Percentiles rank a stretch among this genome's conserved stretches.
These are phyloP conservation scores for Paraglomus brasilianum DNA, from an alignment of 192 early-diverging fungal genomes.

Conservation along the genomic window DNA sequence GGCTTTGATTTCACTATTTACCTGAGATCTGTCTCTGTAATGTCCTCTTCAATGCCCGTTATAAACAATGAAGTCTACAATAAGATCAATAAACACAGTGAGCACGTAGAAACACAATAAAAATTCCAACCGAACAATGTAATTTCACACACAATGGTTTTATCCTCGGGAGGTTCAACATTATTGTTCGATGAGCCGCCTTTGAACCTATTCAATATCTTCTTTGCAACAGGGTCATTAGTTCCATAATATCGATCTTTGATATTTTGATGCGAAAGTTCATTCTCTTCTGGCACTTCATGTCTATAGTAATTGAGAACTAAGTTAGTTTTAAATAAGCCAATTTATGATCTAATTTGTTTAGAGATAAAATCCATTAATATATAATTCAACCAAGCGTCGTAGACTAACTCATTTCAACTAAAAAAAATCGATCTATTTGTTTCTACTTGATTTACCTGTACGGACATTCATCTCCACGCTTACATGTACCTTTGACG, in stretches of 20 bases:
- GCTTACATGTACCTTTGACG: conserved; percentile 91
- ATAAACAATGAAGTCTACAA: conserved; percentile 79
- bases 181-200: conserved; percentile 46
- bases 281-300: conserved; percentile 83
- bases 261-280: conserved; percentile 89
- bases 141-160: conserved; percentile 57
- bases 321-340: too few species aligned
- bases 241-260: conserved; percentile 91
- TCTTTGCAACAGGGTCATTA: conserved; percentile 92
- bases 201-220: conserved; percentile 65
- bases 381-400: background rate
- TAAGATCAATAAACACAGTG: background rate
- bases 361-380: too few species aligned
- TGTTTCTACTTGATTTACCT: conserved; percentile 37
- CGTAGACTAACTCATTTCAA: background rate
- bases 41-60: conserved; percentile 70
- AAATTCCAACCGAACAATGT: background rate
- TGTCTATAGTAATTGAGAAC: conserved; percentile 56
- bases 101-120: conserved; percentile 4
- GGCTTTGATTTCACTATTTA: conserved; percentile 18
- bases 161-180: conserved; percentile 73
- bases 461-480: conserved; percentile 94
- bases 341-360: too few species aligned
- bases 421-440: background rate
- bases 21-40: conserved; percentile 73